phyloP scores from a whole-genome alignment of 108 stramenopile species.

The Nitzschia sp. region DNA sequence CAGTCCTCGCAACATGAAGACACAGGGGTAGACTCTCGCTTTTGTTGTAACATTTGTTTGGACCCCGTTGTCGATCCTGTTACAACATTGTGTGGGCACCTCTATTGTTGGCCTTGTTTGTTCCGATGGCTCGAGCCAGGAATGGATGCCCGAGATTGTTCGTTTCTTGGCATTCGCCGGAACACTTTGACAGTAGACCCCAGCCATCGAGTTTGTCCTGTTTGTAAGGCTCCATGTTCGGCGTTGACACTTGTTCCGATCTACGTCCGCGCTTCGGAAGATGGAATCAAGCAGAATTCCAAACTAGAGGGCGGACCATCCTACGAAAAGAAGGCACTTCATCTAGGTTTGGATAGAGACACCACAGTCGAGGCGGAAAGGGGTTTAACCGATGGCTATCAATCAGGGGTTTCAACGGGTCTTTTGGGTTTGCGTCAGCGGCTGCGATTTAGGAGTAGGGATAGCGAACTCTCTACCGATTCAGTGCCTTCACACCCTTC shows the following conservation, averaged over 20 bases:
- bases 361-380: too few species aligned
- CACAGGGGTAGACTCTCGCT: constrained; percentile 44
- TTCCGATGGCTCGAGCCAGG: constrained; percentile 76
- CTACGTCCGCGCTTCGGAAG: constrained; percentile 58
- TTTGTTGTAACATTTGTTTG: constrained; percentile 88
- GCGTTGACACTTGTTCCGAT: constrained; percentile 75
- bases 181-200: constrained; percentile 12
- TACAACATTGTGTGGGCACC: constrained; percentile 84
- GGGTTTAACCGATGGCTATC: background rate
- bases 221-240: constrained; percentile 74
- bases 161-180: constrained; percentile 27
- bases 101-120: constrained; percentile 91
- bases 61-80: constrained; percentile 80
- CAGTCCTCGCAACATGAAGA: background rate
- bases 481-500: constrained; percentile 13
- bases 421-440: constrained; percentile 16
- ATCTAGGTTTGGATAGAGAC: too few species aligned
- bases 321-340: too few species aligned
- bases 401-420: background rate
- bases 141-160: constrained; percentile 52
- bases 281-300: background rate
- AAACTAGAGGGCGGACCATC: too few species aligned
- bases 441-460: constrained; percentile 17
- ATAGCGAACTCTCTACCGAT: constrained; percentile 14
- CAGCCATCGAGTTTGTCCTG: constrained; percentile 69